These are phyloP conservation scores for Alternaria postmessia DNA, from an alignment of 2,329 filamentous ascomycete species.

Conservation along the genomic window DNA sequence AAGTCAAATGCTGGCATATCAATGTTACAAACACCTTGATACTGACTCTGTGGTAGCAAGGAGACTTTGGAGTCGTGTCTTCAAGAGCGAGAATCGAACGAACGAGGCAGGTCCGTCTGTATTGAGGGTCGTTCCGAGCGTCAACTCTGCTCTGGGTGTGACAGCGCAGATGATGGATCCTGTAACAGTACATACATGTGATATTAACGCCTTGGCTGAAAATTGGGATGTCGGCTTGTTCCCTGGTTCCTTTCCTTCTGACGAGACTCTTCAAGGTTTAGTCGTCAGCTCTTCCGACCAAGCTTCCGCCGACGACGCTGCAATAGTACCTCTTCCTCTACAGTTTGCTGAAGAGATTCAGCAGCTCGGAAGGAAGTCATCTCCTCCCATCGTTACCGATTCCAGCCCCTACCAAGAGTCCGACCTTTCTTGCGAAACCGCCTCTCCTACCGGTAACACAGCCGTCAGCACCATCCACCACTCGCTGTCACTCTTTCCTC, in stretches of 20 bases:
- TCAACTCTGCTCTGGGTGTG: background rate
- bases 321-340: background rate
- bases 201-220: background rate
- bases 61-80: background rate
- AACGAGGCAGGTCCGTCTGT: background rate
- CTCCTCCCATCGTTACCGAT: background rate
- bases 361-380: background rate
- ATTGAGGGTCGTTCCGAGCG: background rate
- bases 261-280: background rate
- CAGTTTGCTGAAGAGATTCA: background rate
- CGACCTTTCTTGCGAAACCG: background rate
- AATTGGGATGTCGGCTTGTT: background rate
- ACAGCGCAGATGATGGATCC: background rate
- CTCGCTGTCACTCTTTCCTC: background rate
- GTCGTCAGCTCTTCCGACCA: background rate
- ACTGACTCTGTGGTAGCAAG: background rate
- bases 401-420: background rate
- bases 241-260: background rate
- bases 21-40: background rate
- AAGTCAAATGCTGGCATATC: background rate
- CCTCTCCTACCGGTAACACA: background rate
- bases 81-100: background rate
- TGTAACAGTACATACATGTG: background rate
- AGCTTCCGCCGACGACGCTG: background rate
- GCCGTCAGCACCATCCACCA: background rate